Evolutionary conservation across 148 eudicot species (phyloP).

Genomic region (Cornus florida): DNA sequence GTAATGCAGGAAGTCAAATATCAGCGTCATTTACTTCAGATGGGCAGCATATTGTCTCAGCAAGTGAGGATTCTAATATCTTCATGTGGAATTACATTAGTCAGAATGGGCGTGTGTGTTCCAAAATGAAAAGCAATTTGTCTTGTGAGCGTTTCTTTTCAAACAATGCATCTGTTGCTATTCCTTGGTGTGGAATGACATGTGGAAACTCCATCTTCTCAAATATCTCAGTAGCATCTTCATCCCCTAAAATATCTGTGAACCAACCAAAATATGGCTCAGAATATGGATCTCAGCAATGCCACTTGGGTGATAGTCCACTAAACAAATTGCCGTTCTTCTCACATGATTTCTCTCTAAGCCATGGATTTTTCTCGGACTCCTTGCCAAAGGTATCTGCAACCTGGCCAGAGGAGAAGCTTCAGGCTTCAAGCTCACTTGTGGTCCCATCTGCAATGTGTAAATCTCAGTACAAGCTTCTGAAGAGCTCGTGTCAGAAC

Average conservation of each 20-base stretch:
- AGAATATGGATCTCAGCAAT: constrained; percentile 18
- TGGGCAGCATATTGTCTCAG: constrained; percentile 70
- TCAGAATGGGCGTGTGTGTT: constrained; percentile 19
- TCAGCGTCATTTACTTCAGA: constrained; percentile 66
- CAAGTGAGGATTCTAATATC: constrained; percentile 68
- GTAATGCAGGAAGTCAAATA: constrained; percentile 45
- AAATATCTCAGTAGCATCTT: not conserved
- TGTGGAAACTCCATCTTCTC: constrained; percentile 12
- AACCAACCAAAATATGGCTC: constrained; percentile 8
- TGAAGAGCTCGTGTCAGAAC: constrained; percentile 60
- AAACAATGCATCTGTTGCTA: constrained; percentile 58
- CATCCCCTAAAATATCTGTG: not conserved
- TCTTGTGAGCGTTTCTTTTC: constrained; percentile 67
- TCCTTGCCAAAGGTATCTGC: constrained; percentile 60
- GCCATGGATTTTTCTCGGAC: constrained; percentile 46
- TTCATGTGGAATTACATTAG: constrained; percentile 60
- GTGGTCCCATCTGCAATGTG: constrained; percentile 30
- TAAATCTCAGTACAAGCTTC: constrained; percentile 68
- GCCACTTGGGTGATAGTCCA: constrained; percentile 15
- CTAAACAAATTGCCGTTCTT: constrained; percentile 23
- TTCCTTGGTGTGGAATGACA: constrained; percentile 73
- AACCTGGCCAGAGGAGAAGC: constrained; percentile 92
- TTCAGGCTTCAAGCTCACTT: constrained; percentile 35
- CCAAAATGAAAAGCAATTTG: constrained; percentile 31
- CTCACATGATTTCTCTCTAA: constrained; percentile 46